Evolutionary conservation across 1,284 basidiomycete genomes (phyloP).

Genomic region (Ceratobasidium sp.): DNA sequence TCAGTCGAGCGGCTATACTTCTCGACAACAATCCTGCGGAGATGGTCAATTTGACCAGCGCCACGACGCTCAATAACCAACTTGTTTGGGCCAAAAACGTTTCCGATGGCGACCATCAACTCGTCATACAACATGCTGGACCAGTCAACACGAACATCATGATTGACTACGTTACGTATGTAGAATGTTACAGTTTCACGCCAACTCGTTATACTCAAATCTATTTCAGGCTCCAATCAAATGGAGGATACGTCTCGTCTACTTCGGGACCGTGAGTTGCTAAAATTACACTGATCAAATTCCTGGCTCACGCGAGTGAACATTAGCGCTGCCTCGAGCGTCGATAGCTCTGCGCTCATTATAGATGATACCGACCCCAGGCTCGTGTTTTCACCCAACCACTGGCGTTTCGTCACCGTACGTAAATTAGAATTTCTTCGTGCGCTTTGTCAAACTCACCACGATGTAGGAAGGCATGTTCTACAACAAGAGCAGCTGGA

Average conservation of each 20-base stretch:
- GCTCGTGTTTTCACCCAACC: not conserved
- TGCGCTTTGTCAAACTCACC: not conserved
- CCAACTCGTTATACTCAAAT: not conserved
- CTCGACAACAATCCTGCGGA: constrained; percentile 13
- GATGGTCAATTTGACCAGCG: constrained; percentile 13
- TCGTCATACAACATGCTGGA: constrained; percentile 30
- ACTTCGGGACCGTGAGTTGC: constrained; percentile 11
- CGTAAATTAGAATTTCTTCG: not conserved
- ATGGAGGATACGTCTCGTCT: not conserved
- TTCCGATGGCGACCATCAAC: constrained; percentile 31
- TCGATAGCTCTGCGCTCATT: constrained; percentile 1
- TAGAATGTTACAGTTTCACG: not conserved
- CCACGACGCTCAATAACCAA: not conserved
- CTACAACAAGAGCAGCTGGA: constrained; percentile 1
- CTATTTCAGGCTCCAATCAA: not conserved
- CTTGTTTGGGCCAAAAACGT: constrained; percentile 37
- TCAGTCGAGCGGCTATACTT: not conserved
- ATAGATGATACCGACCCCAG: constrained; percentile 8
- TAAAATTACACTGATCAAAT: not conserved
- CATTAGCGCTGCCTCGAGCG: constrained; percentile 14
- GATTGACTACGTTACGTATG: constrained; percentile 36
- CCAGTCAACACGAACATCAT: constrained; percentile 9
- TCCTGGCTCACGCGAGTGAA: not conserved
- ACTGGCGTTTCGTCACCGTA: constrained; percentile 13
- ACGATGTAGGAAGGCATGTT: constrained; percentile 20